Percentiles rank a stretch among this genome's conserved stretches.
phyloP scores from a whole-genome alignment of 2,329 filamentous ascomycete species.

The Aureobasidium sp. region DNA sequence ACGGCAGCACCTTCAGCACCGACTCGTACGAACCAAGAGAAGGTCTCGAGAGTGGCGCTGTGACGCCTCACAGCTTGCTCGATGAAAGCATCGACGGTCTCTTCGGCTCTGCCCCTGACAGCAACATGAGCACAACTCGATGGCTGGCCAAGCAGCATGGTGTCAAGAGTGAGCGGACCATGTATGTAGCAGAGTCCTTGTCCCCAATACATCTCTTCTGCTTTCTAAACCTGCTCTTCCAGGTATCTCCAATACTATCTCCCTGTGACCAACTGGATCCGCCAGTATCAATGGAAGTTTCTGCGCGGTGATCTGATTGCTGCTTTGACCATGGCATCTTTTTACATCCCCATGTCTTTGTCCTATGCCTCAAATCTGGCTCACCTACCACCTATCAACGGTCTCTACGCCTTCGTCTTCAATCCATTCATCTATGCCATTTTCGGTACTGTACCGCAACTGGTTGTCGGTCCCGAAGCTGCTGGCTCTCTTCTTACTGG shows the following conservation, averaged over 20 bases:
- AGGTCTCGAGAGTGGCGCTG: slow-evolving; percentile 28
- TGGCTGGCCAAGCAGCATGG: slow-evolving; percentile 65
- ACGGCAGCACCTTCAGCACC: slow-evolving; percentile 36
- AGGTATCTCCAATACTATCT: slow-evolving; percentile 92
- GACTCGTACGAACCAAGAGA: slow-evolving; percentile 21
- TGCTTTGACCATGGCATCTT: slow-evolving; percentile 91
- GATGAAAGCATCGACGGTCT: slow-evolving; percentile 38
- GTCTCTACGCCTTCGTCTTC: slow-evolving; percentile 88
- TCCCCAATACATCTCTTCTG: not conserved
- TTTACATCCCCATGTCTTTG: slow-evolving; percentile 95
- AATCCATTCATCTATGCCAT: slow-evolving; percentile 86
- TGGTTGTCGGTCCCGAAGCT: slow-evolving; percentile 92
- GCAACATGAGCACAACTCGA: slow-evolving; percentile 61
- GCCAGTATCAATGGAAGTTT: slow-evolving; percentile 75
- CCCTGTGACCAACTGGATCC: slow-evolving; percentile 82
- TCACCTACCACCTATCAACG: slow-evolving; percentile 87
- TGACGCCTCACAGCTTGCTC: slow-evolving; percentile 29
- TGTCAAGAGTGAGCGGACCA: slow-evolving; percentile 61
- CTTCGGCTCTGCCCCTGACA: slow-evolving; percentile 27
- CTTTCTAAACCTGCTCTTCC: slow-evolving; percentile 10
- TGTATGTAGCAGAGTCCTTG: slow-evolving; percentile 46
- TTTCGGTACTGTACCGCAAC: slow-evolving; percentile 81
- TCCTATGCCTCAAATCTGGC: slow-evolving; percentile 88
- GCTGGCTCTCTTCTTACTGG: slow-evolving; percentile 87
- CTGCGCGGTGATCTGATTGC: slow-evolving; percentile 79